A percentile compares a stretch with the other conserved stretches of the same genome.
These are phyloP conservation scores for Aphanomyces astaci DNA, from an alignment of 352 stramenopile species.

Conservation along the genomic window DNA sequence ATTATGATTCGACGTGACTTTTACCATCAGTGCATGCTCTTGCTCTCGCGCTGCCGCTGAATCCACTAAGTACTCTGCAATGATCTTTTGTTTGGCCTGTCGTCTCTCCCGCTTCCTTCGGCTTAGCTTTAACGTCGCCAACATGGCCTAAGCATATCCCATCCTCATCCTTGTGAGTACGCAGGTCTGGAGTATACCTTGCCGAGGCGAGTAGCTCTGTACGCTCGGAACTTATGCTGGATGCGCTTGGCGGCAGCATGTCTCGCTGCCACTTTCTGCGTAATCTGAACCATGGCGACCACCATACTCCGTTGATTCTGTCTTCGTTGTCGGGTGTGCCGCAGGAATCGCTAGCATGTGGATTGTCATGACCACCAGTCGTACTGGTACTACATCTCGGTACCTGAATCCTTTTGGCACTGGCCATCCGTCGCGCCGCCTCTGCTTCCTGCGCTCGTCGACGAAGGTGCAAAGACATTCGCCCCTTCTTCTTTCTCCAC, in stretches of 20 bases:
- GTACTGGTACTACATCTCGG: background rate
- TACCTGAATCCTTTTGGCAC: slow-evolving; percentile 13
- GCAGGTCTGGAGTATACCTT: background rate
- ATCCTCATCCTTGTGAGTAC: too few species aligned
- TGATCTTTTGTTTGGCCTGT: background rate
- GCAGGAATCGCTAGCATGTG: slow-evolving; percentile 1
- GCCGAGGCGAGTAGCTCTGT: background rate
- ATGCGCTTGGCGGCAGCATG: background rate
- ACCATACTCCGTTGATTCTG: background rate
- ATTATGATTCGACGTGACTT: background rate
- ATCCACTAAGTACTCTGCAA: slow-evolving; percentile 9
- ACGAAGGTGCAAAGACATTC: background rate
- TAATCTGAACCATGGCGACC: background rate
- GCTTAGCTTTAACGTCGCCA: background rate
- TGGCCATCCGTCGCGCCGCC: background rate
- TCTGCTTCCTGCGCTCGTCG: background rate
- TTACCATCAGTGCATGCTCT: background rate
- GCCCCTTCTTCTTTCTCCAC: slow-evolving; percentile 1
- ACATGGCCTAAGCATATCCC: slow-evolving; percentile 18
- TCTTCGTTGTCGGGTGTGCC: background rate
- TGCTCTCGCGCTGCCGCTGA: background rate
- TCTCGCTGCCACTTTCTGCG: background rate
- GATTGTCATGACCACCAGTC: background rate
- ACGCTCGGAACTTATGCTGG: background rate
- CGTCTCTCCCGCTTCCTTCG: background rate